Evolutionary conservation across 805 yeast genomes (phyloP).

Genomic region (Wickerhamomyces canadensis): DNA sequence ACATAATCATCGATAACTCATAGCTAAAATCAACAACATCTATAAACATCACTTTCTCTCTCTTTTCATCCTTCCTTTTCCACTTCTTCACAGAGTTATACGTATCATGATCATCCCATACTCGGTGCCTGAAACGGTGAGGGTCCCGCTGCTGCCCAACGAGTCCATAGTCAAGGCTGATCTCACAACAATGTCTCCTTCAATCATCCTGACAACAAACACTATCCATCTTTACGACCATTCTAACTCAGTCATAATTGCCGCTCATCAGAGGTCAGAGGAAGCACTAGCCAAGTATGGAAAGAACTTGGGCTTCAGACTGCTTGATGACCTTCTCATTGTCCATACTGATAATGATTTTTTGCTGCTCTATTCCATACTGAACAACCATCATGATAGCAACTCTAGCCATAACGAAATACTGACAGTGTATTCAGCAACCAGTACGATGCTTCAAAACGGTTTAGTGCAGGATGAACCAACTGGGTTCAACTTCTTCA

Average conservation of each 20-base stretch:
- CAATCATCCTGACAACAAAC: constrained; percentile 22
- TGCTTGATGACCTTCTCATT: constrained; percentile 24
- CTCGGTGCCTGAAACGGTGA: background rate
- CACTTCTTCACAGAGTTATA: no score
- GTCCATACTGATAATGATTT: constrained; percentile 31
- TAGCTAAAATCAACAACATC: no score
- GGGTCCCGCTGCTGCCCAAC: background rate
- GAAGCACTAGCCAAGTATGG: constrained; percentile 36
- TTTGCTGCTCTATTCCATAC: constrained; percentile 31
- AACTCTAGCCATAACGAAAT: constrained; percentile 17
- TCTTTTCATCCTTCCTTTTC: no score
- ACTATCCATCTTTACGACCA: constrained; percentile 29
- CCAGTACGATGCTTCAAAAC: constrained; percentile 19
- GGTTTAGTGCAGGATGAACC: constrained; percentile 17
- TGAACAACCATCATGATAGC: constrained; percentile 4
- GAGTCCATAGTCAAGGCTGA: background rate
- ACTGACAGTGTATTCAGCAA: constrained; percentile 14
- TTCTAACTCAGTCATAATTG: constrained; percentile 27
- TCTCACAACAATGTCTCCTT: background rate
- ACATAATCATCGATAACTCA: no score
- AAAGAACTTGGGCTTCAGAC: constrained; percentile 26
- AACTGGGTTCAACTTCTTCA: constrained; percentile 11
- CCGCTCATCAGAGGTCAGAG: constrained; percentile 28
- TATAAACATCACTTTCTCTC: no score
- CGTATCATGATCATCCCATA: background rate